Conservation (phyloP, 768 basidiomycete species). For the Leccinellum rugosiceps region DNA sequence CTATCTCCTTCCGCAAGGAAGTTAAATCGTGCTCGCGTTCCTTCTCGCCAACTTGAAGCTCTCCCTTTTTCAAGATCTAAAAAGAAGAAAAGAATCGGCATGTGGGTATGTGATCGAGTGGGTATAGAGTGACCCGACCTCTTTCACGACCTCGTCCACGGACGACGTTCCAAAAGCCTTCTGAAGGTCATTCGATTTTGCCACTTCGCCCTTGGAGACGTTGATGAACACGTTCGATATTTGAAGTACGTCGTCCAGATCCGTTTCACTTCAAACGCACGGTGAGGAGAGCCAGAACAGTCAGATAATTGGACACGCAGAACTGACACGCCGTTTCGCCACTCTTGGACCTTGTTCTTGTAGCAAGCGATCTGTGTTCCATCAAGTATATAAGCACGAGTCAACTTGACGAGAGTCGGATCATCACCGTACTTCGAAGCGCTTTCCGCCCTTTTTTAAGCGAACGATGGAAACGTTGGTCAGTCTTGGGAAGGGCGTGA, state of each 20-base stretch:
- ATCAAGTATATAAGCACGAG: neutral
- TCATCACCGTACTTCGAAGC: conserved; percentile 72
- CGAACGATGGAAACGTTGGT: conserved; percentile 97
- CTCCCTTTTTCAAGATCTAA: conserved; percentile 93
- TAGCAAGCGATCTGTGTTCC: conserved; percentile 85
- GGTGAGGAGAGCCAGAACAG: neutral
- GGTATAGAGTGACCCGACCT: conserved; percentile 47
- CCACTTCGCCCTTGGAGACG: conserved; percentile 94
- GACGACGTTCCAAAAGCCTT: conserved; percentile 86
- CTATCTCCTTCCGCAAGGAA: conserved; percentile 83
- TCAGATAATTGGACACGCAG: neutral
- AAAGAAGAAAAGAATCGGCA: neutral
- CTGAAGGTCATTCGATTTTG: conserved; percentile 83
- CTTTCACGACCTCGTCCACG: conserved; percentile 69
- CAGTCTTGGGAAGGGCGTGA: conserved; percentile 49
- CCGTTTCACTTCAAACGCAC: conserved; percentile 64
- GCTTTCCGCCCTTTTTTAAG: conserved; percentile 94
- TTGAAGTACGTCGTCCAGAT: conserved; percentile 93
- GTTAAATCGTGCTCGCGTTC: conserved; percentile 90
- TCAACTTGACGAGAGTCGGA: neutral
- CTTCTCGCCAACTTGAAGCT: conserved; percentile 95
- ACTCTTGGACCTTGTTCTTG: conserved; percentile 99
- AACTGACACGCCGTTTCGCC: conserved; percentile 83
- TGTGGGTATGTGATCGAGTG: neutral
- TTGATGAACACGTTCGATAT: conserved; percentile 95